Evolutionary conservation across 2,329 filamentous ascomycete genomes (phyloP), one percentile per base, ranked within the genome.

Genomic region (Pseudogymnoascus verrucosus): DNA sequence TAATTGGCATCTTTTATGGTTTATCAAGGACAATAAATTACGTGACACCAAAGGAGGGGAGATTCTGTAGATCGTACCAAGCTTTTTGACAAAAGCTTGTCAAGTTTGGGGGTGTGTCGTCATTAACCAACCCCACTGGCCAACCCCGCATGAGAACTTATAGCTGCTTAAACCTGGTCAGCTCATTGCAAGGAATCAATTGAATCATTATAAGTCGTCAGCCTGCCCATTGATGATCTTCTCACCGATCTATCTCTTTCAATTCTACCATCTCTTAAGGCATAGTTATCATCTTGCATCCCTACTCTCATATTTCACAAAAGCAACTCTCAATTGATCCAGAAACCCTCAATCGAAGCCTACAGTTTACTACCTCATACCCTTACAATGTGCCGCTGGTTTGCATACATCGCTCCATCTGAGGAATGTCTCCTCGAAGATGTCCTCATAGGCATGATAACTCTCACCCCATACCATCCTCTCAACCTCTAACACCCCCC

Each of bases 341-440:
- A 57, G 5, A 1, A 57, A 34, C 28, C 3, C 44, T 51, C 14
- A 26, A n/a, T 51, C 21, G 44, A 26, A 51, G 12, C 7, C 21
- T 7, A 11, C 7, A 51, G 7, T 31, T 31, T 5, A 21, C 10
- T 34, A 14, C n/a, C 16, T 34, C 28, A 57, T 21, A 47, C 34
- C 60, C 19, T 61, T 66, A 69, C 60, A 21, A 80, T 78, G 77
- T 78, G 77, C 72, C 80, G 81, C 36, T 84, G 81, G 81, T 83
- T 84, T 67, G 81, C 80, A 19, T 84, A 84, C 68, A 78, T 84
- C 63, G 82, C 80, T 1, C 75, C 76, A 0, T 76, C 73, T 0
- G 82, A 84, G 72, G 78, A 79, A 11, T 82, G 80, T 71, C 78
- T 84, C 51, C 75, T 84, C 8, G 79, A 81, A 64, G 82, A 84